Conservation (phyloP, 2,329 filamentous ascomycete genomes). For the Fusarium nisikadoi region DNA sequence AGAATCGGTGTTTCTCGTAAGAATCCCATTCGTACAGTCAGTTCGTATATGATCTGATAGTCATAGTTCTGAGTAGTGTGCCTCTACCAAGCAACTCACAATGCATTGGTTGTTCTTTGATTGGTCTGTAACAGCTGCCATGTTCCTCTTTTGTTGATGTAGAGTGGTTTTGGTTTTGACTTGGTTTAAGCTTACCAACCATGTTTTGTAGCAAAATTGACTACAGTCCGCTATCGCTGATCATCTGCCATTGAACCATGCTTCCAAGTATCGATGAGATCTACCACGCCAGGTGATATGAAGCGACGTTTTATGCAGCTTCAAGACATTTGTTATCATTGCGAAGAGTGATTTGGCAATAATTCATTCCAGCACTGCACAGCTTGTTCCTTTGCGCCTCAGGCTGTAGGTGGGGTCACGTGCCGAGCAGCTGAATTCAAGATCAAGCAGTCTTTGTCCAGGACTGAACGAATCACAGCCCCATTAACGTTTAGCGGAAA, state of each 20-base stretch:
- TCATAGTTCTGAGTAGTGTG: not conserved
- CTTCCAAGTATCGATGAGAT: not conserved
- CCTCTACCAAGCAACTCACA: not conserved
- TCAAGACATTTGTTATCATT: not conserved
- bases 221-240: not conserved
- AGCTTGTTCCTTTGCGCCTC: not conserved
- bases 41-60: not conserved
- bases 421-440: slow-evolving; percentile 3
- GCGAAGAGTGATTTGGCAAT: not conserved
- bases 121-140: not conserved
- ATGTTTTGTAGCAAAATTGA: not conserved
- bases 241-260: not conserved
- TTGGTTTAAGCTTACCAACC: slow-evolving; percentile 19
- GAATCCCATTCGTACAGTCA: not conserved
- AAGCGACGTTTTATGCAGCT: not conserved
- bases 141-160: not conserved
- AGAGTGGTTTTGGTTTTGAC: not conserved
- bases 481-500: not conserved
- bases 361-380: not conserved
- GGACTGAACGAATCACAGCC: not conserved
- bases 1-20: not conserved
- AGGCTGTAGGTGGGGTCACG: slow-evolving; percentile 7
- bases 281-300: not conserved
- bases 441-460: not conserved
- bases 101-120: not conserved